These are phyloP conservation scores for Scheffersomyces stambukii DNA, from an alignment of 1,139 yeast species.

Conservation along the genomic window DNA sequence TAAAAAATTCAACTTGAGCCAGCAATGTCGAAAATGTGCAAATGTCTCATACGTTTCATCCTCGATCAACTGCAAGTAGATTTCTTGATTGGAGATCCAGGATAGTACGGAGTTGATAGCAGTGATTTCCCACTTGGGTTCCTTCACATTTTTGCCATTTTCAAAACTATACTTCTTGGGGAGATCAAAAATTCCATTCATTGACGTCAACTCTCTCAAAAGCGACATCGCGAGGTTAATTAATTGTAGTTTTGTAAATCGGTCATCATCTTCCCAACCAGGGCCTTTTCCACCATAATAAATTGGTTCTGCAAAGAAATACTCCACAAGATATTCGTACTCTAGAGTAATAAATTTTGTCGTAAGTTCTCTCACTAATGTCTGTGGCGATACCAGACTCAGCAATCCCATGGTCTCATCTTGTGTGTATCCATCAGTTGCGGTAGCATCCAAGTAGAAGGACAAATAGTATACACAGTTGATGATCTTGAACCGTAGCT, in stretches of 20 bases:
- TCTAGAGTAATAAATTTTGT: conserved; percentile 8
- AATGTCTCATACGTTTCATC: conserved; percentile 4
- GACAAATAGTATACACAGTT: conserved; percentile 20
- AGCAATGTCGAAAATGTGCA: conserved; percentile 17
- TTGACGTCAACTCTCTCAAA: conserved; percentile 11
- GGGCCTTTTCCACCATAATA: no score
- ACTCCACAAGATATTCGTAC: conserved; percentile 9
- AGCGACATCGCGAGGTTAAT: conserved; percentile 8
- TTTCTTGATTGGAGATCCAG: neutral
- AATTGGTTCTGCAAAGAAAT: no score
- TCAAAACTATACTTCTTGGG: neutral
- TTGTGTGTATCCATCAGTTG: conserved; percentile 6
- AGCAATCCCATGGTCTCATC: neutral
- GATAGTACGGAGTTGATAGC: neutral
- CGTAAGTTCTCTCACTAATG: conserved; percentile 7
- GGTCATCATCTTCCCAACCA: conserved; percentile 3
- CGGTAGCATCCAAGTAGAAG: conserved; percentile 11
- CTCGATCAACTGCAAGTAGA: neutral
- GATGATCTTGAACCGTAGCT: conserved; percentile 21
- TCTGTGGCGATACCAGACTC: conserved; percentile 1
- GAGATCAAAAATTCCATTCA: no score
- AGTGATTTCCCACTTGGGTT: neutral
- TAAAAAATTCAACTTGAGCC: conserved; percentile 23
- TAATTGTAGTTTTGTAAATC: conserved; percentile 4
- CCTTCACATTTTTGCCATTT: neutral